These are phyloP conservation scores for Tricholoma saponaceum DNA, from an alignment of 768 basidiomycete genomes.

Conservation along the genomic window DNA sequence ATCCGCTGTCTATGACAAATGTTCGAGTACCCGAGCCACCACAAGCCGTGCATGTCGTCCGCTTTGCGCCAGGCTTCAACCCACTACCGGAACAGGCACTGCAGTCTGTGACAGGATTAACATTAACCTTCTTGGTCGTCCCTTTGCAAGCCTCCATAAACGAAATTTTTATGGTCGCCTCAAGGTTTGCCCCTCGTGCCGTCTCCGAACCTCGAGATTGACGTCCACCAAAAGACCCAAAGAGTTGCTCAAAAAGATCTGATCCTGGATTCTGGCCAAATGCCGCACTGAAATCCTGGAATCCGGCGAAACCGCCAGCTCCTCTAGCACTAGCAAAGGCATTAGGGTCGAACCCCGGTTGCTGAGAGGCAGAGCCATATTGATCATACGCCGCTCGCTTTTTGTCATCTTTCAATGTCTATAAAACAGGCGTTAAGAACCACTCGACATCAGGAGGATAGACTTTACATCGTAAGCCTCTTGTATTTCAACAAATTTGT, in stretches of 20 bases:
- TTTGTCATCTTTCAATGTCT: conserved; percentile 93
- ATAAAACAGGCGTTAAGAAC: conserved; percentile 1
- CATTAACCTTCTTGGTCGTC: conserved; percentile 64
- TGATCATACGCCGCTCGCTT: conserved; percentile 89
- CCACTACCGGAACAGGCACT: conserved; percentile 82
- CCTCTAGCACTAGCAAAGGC: conserved; percentile 53
- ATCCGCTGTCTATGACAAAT: conserved; percentile 88
- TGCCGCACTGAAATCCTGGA: conserved; percentile 62
- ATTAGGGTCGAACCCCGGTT: conserved; percentile 91
- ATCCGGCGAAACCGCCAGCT: conserved; percentile 47
- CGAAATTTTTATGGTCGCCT: conserved; percentile 65
- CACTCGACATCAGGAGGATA: not conserved
- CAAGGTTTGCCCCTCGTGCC: conserved; percentile 76
- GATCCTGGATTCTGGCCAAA: conserved; percentile 49
- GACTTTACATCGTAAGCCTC: conserved; percentile 85
- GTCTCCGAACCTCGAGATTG: conserved; percentile 39
- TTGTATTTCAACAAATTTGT: conserved; percentile 95
- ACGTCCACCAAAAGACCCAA: conserved; percentile 59
- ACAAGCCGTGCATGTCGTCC: conserved; percentile 75
- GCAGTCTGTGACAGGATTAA: conserved; percentile 83
- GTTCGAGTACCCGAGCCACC: conserved; percentile 85
- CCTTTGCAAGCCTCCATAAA: conserved; percentile 98
- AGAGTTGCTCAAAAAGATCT: conserved; percentile 85
- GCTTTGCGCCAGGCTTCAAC: conserved; percentile 81
- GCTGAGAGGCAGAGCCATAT: conserved; percentile 89